These are phyloP conservation scores for Thymus mandschuricus DNA, from an alignment of 257 asterid species.

Conservation along the genomic window DNA sequence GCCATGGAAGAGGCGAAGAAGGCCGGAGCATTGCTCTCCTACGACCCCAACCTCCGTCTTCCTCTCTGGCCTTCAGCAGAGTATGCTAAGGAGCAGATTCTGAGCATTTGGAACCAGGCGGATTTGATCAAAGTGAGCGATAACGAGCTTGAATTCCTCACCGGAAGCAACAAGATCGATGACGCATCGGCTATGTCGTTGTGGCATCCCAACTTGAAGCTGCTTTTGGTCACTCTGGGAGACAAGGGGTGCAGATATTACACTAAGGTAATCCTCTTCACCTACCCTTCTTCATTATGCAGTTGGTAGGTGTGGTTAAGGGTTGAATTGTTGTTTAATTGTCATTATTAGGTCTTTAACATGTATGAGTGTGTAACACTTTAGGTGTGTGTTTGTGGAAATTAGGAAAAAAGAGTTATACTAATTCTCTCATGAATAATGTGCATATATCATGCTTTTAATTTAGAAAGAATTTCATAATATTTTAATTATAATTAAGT, in stretches of 20 bases:
- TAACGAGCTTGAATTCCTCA: conserved; percentile 80
- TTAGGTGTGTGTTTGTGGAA: not conserved
- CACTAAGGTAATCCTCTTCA: conserved; percentile 60
- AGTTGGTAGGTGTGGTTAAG: conserved; percentile 22
- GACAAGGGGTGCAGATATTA: conserved; percentile 88
- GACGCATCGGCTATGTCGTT: conserved; percentile 82
- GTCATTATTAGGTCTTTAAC: conserved; percentile 8
- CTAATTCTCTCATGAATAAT: too few relatives aligned
- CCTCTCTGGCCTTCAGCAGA: conserved; percentile 85
- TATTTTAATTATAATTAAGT: not conserved
- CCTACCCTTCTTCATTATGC: conserved; percentile 13
- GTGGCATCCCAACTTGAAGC: conserved; percentile 87
- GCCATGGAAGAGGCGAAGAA: conserved; percentile 93
- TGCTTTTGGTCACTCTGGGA: conserved; percentile 89
- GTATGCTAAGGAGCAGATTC: conserved; percentile 77
- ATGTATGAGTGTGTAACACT: not conserved
- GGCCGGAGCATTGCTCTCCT: conserved; percentile 90
- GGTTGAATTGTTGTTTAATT: not conserved
- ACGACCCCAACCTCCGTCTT: conserved; percentile 87
- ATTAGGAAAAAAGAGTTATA: not conserved
- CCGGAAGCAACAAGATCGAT: conserved; percentile 77
- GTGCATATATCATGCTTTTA: conserved; percentile 2
- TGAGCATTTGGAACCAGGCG: conserved; percentile 91
- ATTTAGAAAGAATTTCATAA: not conserved
- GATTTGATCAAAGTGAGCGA: conserved; percentile 97